These are phyloP conservation scores for Ophiosphaerella narmari DNA, from an alignment of 2,329 filamentous ascomycete genomes.

Conservation along the genomic window DNA sequence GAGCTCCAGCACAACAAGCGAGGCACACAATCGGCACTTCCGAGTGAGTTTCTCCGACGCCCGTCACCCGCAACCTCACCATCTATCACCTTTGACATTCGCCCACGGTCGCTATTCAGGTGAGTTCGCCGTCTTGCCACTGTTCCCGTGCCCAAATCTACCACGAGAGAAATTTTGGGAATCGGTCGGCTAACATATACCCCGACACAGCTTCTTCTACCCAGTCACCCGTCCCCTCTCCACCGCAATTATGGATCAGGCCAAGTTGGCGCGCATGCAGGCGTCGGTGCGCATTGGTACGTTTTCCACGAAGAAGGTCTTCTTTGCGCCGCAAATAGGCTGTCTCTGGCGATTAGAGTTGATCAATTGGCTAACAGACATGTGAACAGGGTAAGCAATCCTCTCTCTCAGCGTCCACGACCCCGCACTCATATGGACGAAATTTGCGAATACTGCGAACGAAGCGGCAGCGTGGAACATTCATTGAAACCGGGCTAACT, in stretches of 20 bases:
- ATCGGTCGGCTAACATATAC: slow-evolving; percentile 20
- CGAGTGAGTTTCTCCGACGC: slow-evolving; percentile 25
- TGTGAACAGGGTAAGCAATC: slow-evolving; percentile 39
- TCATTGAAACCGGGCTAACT: slow-evolving; percentile 28
- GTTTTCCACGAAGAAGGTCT: slow-evolving; percentile 16
- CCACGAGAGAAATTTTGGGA: slow-evolving; percentile 13
- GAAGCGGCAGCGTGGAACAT: no score
- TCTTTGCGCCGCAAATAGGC: not conserved
- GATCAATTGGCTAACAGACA: slow-evolving; percentile 25
- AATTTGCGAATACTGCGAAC: no score
- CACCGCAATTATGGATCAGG: slow-evolving; percentile 52
- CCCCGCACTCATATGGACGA: slow-evolving; percentile 18
- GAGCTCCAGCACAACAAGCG: slow-evolving; percentile 20
- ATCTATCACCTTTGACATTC: slow-evolving; percentile 25
- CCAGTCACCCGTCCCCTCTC: slow-evolving; percentile 23
- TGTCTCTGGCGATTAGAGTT: not conserved
- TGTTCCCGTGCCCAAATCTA: slow-evolving; percentile 8
- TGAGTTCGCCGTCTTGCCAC: slow-evolving; percentile 21
- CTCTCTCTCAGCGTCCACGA: slow-evolving; percentile 22
- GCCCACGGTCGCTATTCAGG: slow-evolving; percentile 33
- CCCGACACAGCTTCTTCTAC: slow-evolving; percentile 23
- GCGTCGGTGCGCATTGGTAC: slow-evolving; percentile 51
- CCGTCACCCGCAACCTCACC: slow-evolving; percentile 23
- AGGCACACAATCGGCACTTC: slow-evolving; percentile 34
- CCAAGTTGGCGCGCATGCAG: slow-evolving; percentile 52